Evolutionary conservation across 1,139 yeast species (phyloP), one percentile per base, ranked within the genome.

Genomic region (Debaryomyces coudertii): DNA sequence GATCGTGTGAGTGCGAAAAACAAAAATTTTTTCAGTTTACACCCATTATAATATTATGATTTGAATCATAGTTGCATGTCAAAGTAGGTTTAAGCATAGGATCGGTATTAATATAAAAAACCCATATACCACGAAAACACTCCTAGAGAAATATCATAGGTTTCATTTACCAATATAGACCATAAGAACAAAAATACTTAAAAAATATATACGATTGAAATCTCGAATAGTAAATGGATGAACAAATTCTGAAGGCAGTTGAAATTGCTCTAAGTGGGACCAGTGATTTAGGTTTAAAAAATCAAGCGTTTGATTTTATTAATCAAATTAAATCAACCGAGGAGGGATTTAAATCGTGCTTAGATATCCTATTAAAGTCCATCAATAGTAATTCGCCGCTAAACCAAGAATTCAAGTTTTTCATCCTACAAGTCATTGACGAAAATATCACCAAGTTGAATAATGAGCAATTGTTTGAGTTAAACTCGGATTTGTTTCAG

Each of bases 191-290:
- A 12, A 34, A 18, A 42, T 37, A 40, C 36, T 24, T 27, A 31
- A 25, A 14, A 29, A 14, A 33, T 16, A 33, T 25, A 40, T 27
- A 30, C 22, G 24, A 37, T 18, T 29, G 41, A 37, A 37, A 27
- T 11, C 23, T 37, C 3, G 28, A 35, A 34, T 22, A 27, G 38
- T 44, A 45, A 44, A 88, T 89, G 95, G 90, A 88, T 57, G 80
- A 82, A 57, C 96, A 90, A 73, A 87, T 93, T 62, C 92, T 82
- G 66, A 96, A 90, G 72, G 99, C 97, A 41, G 96, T 93, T 46
- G 86, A 83, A 55, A 85, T 92, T 53, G 98, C 97, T 31, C 81
- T 90, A 52, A 83, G 85, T 61, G 88, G 89, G 40, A 74, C 85
- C n/a, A 80, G 87, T 18, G 95, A 89, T 63, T 71, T 77, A 22